Percentiles rank a stretch among this genome's conserved stretches.
Evolutionary conservation across 2,329 filamentous ascomycete species (phyloP).

Genomic region (Diplocarpon rosae): DNA sequence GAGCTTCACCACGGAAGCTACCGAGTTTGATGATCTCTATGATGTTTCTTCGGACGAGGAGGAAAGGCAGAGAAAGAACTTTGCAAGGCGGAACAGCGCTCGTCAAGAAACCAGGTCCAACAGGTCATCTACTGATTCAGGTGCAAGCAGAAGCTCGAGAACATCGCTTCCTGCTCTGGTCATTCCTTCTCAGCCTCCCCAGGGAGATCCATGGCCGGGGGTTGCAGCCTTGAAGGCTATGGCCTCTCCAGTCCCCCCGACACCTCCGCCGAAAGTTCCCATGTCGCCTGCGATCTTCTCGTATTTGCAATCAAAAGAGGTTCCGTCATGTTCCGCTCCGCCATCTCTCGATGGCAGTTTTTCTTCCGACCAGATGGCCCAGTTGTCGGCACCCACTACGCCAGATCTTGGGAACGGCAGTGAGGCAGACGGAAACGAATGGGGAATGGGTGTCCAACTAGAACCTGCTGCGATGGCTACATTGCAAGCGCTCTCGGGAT

Average conservation of each 20-base stretch:
- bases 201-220: conserved; percentile 36
- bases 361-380: conserved; percentile 76
- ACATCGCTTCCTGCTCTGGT: conserved; percentile 37
- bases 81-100: conserved; percentile 16
- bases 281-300: conserved; percentile 67
- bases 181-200: conserved; percentile 32
- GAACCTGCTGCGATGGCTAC: conserved; percentile 73
- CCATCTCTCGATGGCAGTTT: conserved; percentile 79
- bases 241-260: conserved; percentile 48
- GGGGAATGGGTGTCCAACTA: conserved; percentile 59
- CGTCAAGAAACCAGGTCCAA: conserved; percentile 26
- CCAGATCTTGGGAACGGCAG: conserved; percentile 55
- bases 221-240: conserved; percentile 37
- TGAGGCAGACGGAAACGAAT: conserved; percentile 47
- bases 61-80: conserved; percentile 35
- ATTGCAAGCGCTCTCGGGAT: conserved; percentile 59
- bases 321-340: conserved; percentile 67
- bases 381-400: conserved; percentile 73
- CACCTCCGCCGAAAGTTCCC: conserved; percentile 55
- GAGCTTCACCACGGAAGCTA: conserved; percentile 52
- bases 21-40: conserved; percentile 79
- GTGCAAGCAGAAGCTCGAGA: conserved; percentile 20
- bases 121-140: conserved; percentile 20
- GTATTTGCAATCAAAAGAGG: conserved; percentile 56
- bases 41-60: conserved; percentile 71